phyloP scores from a whole-genome alignment of 164 flowering plant genomes.

The Magnolia changhungtana region DNA sequence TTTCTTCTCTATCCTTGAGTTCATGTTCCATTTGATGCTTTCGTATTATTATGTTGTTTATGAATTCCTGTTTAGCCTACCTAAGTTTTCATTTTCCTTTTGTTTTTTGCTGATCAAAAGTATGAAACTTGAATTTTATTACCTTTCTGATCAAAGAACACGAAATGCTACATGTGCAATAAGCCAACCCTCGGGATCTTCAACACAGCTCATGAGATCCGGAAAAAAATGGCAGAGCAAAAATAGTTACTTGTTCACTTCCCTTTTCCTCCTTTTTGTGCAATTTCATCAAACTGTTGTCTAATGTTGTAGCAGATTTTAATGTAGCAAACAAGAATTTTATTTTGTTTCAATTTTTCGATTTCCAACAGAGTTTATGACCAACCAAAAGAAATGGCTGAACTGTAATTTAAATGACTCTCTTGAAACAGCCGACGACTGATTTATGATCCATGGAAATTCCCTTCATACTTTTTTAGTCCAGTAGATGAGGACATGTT shows the following conservation, averaged over 20 bases:
- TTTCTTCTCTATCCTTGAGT: neutral
- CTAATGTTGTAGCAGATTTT: neutral
- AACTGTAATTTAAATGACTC: too few relatives aligned
- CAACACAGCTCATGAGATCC: conserved; percentile 82
- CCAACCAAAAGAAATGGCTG: too few relatives aligned
- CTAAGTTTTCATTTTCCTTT: neutral
- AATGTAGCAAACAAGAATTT: too few relatives aligned
- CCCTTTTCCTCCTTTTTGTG: neutral
- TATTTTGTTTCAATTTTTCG: too few relatives aligned
- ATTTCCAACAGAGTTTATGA: too few relatives aligned
- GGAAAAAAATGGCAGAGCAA: conserved; percentile 57
- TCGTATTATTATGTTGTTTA: conserved; percentile 2
- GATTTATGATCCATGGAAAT: too few relatives aligned
- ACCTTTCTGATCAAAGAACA: conserved; percentile 60
- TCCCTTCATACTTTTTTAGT: too few relatives aligned
- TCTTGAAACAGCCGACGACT: too few relatives aligned
- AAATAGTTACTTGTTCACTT: conserved; percentile 8
- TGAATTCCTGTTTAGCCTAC: neutral
- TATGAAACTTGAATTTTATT: conserved; percentile 6
- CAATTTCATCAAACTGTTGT: neutral
- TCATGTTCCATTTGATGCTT: neutral
- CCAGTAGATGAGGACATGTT: too few relatives aligned
- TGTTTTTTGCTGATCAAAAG: neutral
- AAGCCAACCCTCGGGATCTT: conserved; percentile 82
- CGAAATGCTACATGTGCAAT: conserved; percentile 92